A percentile compares a stretch with the other conserved stretches of the same genome.
Evolutionary conservation across 768 basidiomycete species (phyloP).

Genomic region (Boletus patriciae): DNA sequence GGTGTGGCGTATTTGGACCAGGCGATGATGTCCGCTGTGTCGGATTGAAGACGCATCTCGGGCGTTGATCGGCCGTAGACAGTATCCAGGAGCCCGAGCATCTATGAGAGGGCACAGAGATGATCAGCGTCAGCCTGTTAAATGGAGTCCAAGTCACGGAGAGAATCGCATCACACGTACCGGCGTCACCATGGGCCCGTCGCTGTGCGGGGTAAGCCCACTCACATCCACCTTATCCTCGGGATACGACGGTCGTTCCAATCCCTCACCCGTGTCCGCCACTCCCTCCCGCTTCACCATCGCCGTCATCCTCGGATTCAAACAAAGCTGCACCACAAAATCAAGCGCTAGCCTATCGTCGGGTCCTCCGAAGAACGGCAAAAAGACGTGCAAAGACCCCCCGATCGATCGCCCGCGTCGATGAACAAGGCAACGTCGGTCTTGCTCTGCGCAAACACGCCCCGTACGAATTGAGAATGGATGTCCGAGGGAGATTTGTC

Average conservation of each 20-base stretch:
- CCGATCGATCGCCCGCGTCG: conserved; percentile 52
- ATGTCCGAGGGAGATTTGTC: conserved; percentile 18
- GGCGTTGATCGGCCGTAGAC: conserved; percentile 66
- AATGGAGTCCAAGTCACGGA: too few relatives aligned
- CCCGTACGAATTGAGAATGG: conserved; percentile 65
- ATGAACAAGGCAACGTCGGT: conserved; percentile 84
- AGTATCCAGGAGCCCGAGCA: conserved; percentile 59
- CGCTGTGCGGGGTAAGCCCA: background rate
- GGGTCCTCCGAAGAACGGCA: conserved; percentile 93
- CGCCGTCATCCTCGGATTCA: conserved; percentile 63
- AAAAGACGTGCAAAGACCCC: conserved; percentile 63
- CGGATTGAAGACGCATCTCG: conserved; percentile 68
- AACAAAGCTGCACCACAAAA: conserved; percentile 81
- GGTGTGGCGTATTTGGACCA: conserved; percentile 64
- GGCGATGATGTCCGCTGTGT: conserved; percentile 77
- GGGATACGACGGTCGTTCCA: conserved; percentile 30
- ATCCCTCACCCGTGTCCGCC: conserved; percentile 7
- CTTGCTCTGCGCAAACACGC: conserved; percentile 68
- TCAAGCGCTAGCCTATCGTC: conserved; percentile 88
- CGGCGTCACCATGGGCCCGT: background rate
- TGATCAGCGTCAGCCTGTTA: background rate
- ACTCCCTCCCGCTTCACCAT: conserved; percentile 60
- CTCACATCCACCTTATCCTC: background rate
- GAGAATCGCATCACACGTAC: conserved; percentile 7
- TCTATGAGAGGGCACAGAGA: conserved; percentile 2